Conservation (phyloP, 805 yeast species). For the Wickerhamiella sorbophila region DNA sequence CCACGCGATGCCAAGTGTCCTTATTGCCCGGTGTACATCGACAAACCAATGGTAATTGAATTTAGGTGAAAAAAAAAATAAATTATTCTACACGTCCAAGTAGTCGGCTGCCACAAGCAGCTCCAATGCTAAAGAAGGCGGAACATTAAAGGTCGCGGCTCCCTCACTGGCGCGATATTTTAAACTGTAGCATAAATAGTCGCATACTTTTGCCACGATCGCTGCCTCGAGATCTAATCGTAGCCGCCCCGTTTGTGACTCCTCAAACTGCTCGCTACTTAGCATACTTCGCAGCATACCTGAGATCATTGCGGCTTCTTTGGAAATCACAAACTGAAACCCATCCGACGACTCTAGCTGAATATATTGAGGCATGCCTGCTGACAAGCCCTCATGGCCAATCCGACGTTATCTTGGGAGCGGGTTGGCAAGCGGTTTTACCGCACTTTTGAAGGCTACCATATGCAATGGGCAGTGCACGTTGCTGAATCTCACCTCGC, state of each 20-base stretch:
- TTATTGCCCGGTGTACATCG: slow-evolving; percentile 37
- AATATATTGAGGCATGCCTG: slow-evolving; percentile 30
- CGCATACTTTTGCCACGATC: slow-evolving; percentile 65
- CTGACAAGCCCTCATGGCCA: slow-evolving; percentile 1
- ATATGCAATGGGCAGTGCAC: slow-evolving; percentile 36
- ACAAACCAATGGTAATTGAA: not conserved
- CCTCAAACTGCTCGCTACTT: slow-evolving; percentile 35
- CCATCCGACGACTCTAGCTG: slow-evolving; percentile 65
- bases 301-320: slow-evolving; percentile 65
- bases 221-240: slow-evolving; percentile 48
- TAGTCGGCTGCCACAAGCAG: slow-evolving; percentile 86
- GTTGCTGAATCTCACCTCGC: slow-evolving; percentile 33
- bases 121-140: slow-evolving; percentile 89
- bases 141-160: slow-evolving; percentile 53
- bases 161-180: slow-evolving; percentile 36
- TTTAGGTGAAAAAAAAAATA: not conserved
- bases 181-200: slow-evolving; percentile 62
- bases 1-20: slow-evolving; percentile 38
- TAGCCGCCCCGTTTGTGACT: slow-evolving; percentile 42
- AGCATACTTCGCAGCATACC: slow-evolving; percentile 48
- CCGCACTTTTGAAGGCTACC: slow-evolving; percentile 43
- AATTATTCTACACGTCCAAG: slow-evolving; percentile 31
- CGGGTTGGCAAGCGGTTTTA: slow-evolving; percentile 58
- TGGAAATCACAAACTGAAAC: slow-evolving; percentile 42
- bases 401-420: slow-evolving; percentile 49